Percentiles rank a stretch among this genome's conserved stretches.
Evolutionary conservation across 768 basidiomycete genomes (phyloP).

Genomic region (Cystofilobasidium macerans): DNA sequence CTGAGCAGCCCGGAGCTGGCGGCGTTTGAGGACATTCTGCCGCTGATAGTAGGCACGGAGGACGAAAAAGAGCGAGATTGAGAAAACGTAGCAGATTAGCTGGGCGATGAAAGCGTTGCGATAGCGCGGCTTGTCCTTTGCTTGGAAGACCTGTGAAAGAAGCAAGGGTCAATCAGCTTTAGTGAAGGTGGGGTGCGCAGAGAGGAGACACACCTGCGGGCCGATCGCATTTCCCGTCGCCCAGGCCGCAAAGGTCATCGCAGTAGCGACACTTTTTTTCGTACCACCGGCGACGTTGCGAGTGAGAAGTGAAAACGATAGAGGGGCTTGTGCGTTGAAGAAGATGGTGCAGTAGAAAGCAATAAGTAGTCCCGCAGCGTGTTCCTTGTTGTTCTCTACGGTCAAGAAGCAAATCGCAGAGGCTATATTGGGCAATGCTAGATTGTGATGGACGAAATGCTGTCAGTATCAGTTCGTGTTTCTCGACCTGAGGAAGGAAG

Average conservation of each 20-base stretch:
- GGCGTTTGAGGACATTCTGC: constrained; percentile 12
- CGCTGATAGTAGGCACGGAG: constrained; percentile 15
- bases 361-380: constrained; percentile 38
- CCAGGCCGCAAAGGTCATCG: constrained; percentile 48
- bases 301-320: constrained; percentile 27
- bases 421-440: constrained; percentile 44
- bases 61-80: constrained; percentile 9
- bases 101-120: constrained; percentile 13
- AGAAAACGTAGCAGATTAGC: constrained; percentile 1
- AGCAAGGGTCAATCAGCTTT: too few species aligned
- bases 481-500: too few species aligned
- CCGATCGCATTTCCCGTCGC: constrained; percentile 42
- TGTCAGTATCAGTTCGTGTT: too few species aligned
- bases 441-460: too few species aligned
- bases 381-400: constrained; percentile 41
- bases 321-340: constrained; percentile 26
- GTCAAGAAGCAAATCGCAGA: constrained; percentile 46
- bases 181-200: constrained; percentile 42
- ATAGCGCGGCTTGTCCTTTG: constrained; percentile 45
- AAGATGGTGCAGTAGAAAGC: constrained; percentile 38
- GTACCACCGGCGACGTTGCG: constrained; percentile 27
- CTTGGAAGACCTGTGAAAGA: constrained; percentile 47
- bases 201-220: constrained; percentile 7
- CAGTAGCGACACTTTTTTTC: constrained; percentile 46
- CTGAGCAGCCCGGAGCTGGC: not conserved